phyloP scores from a whole-genome alignment of 2,329 filamentous ascomycete genomes.

The Endothia cerciana region DNA sequence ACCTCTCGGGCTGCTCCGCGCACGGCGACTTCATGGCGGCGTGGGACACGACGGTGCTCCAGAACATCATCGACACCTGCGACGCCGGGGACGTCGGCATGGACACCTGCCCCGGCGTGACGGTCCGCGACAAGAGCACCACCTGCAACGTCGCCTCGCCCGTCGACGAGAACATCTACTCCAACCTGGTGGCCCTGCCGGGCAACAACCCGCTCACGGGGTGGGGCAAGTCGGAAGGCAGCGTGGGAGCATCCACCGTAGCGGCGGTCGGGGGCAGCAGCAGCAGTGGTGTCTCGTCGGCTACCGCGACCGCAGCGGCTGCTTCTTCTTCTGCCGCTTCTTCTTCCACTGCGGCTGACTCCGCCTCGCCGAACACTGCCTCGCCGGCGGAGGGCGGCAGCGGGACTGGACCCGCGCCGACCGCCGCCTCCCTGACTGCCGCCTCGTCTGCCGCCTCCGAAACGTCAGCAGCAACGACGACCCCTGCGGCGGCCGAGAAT shows the following conservation, averaged over 20 bases:
- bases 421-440: not conserved
- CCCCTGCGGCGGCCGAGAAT: not conserved
- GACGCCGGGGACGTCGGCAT: slow-evolving; percentile 62
- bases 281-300: not conserved
- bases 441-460: not conserved
- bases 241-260: slow-evolving; percentile 10
- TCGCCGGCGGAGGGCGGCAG: not conserved
- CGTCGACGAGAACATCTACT: slow-evolving; percentile 49
- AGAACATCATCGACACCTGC: slow-evolving; percentile 70
- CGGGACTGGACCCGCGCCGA: not conserved
- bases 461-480: not conserved
- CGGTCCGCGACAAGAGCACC: slow-evolving; percentile 50
- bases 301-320: not conserved
- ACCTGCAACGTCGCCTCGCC: slow-evolving; percentile 56
- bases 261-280: not conserved
- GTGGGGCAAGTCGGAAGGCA: slow-evolving; percentile 48
- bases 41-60: slow-evolving; percentile 69
- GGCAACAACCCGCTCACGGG: slow-evolving; percentile 59
- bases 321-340: not conserved
- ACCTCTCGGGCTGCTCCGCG: slow-evolving; percentile 69
- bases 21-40: slow-evolving; percentile 76
- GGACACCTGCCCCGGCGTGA: slow-evolving; percentile 64
- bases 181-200: slow-evolving; percentile 53
- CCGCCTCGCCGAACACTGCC: not conserved
- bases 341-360: not conserved